Conservation (phyloP, 2,329 filamentous ascomycete species). For the Tolypocladium pustulatum region DNA sequence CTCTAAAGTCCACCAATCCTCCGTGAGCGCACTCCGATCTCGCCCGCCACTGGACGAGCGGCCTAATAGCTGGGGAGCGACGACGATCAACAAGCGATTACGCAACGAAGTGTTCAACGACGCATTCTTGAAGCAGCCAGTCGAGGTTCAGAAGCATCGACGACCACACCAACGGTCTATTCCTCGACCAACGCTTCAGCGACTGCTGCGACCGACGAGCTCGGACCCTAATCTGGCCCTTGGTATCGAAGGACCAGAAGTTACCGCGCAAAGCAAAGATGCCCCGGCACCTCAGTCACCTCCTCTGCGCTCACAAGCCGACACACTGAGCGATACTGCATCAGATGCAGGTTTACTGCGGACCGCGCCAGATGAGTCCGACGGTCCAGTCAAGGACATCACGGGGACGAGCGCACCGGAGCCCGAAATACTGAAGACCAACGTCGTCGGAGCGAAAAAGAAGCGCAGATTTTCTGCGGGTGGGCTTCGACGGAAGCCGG, state of each 20-base stretch:
- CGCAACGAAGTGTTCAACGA: conserved; percentile 89
- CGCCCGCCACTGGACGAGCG: conserved; percentile 40
- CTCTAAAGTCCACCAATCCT: conserved; percentile 10
- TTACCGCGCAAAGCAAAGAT: conserved; percentile 3
- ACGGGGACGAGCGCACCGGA: conserved; percentile 57
- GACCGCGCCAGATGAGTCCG: conserved; percentile 22
- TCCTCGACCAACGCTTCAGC: conserved; percentile 38
- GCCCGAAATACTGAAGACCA: conserved; percentile 40
- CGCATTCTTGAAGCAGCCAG: conserved; percentile 75
- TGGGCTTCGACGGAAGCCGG: conserved; percentile 63
- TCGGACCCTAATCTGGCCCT: conserved; percentile 30
- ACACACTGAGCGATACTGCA: conserved; percentile 19
- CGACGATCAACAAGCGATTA: conserved; percentile 77
- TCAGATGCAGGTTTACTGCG: conserved; percentile 14
- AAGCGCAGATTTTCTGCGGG: conserved; percentile 79
- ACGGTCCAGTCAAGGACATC: conserved; percentile 38
- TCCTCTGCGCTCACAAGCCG: not conserved
- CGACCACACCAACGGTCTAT: conserved; percentile 59
- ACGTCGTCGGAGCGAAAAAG: conserved; percentile 29
- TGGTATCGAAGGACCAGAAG: not conserved
- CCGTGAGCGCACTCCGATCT: conserved; percentile 4
- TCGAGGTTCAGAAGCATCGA: conserved; percentile 69
- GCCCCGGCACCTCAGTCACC: not conserved
- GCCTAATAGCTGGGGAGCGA: conserved; percentile 75
- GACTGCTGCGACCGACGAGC: conserved; percentile 31